Conservation (phyloP, 73 alveolate genomes). For the Diophrys sp. region DNA sequence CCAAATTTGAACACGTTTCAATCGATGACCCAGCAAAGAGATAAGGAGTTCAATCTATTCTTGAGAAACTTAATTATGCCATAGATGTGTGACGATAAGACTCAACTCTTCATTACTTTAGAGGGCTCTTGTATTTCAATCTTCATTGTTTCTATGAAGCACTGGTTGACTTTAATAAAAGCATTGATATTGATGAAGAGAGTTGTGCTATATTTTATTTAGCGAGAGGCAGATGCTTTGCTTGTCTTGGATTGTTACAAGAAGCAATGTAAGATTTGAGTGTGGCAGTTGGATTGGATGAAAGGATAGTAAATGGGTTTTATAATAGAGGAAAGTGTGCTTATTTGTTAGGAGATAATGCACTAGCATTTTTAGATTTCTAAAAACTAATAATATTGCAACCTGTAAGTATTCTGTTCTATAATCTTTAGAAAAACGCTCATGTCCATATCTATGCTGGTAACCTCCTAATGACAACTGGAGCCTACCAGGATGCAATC, state of each 20-base stretch:
- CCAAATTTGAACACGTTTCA: conserved; percentile 4
- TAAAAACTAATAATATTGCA: conserved; percentile 57
- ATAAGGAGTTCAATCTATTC: background rate
- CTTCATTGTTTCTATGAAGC: conserved; percentile 62
- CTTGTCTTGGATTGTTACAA: conserved; percentile 51
- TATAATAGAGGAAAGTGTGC: conserved; percentile 64
- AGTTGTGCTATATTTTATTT: conserved; percentile 45
- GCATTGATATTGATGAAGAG: conserved; percentile 64
- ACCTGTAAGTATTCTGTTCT: no score
- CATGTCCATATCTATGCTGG: conserved; percentile 74
- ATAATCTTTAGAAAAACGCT: conserved; percentile 69
- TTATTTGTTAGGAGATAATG: conserved; percentile 57
- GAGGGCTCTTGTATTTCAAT: conserved; percentile 53
- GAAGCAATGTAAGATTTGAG: conserved; percentile 66
- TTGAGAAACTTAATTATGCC: conserved; percentile 43
- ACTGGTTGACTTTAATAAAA: conserved; percentile 52
- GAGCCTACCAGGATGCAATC: conserved; percentile 63
- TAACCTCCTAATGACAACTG: conserved; percentile 67
- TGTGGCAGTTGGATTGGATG: conserved; percentile 53
- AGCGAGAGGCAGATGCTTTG: conserved; percentile 65
- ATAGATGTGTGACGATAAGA: conserved; percentile 34
- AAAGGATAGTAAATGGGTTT: conserved; percentile 42
- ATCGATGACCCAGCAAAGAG: conserved; percentile 17
- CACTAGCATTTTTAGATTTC: conserved; percentile 59
- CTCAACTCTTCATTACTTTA: conserved; percentile 21